A percentile compares a stretch with the other conserved stretches of the same genome.
Conservation (phyloP, 352 stramenopile genomes). For the Phytophthora cryptogea region DNA sequence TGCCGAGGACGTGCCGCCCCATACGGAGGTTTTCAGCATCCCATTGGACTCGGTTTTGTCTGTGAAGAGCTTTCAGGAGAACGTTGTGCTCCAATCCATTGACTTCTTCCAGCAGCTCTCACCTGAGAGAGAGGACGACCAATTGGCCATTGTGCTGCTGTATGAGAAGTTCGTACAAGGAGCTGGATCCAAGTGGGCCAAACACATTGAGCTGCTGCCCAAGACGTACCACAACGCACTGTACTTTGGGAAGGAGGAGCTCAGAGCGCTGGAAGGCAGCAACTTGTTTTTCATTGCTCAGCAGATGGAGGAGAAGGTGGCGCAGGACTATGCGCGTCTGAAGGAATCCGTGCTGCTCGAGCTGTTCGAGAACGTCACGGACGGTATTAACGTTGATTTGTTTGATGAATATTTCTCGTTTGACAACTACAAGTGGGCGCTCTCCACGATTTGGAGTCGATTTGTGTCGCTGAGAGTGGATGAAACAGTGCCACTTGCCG, state of each 20-base stretch:
- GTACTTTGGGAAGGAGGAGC: slow-evolving; percentile 56
- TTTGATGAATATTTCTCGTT: slow-evolving; percentile 62
- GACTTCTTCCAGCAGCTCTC: slow-evolving; percentile 54
- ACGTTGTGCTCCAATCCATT: slow-evolving; percentile 39
- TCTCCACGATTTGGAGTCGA: slow-evolving; percentile 89
- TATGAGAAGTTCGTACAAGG: slow-evolving; percentile 67
- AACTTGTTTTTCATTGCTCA: slow-evolving; percentile 70
- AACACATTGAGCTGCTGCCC: slow-evolving; percentile 68
- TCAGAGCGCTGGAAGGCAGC: slow-evolving; percentile 51
- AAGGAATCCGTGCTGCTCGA: slow-evolving; percentile 47
- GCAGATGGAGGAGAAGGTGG: slow-evolving; percentile 66
- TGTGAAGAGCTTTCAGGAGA: slow-evolving; percentile 43
- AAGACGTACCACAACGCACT: slow-evolving; percentile 70
- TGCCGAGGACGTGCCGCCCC: slow-evolving; percentile 76
- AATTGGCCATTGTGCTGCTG: slow-evolving; percentile 67
- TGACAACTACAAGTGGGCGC: slow-evolving; percentile 78
- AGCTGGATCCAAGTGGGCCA: slow-evolving; percentile 57
- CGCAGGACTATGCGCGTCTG: slow-evolving; percentile 51
- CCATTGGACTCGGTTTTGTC: slow-evolving; percentile 66
- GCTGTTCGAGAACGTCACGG: slow-evolving; percentile 47
- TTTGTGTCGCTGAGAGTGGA: slow-evolving; percentile 74
- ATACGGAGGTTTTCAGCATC: slow-evolving; percentile 71
- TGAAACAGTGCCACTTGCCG: slow-evolving; percentile 8
- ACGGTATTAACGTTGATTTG: slow-evolving; percentile 27
- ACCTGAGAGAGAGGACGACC: slow-evolving; percentile 62